Percentiles rank a stretch among this genome's conserved stretches.
These are phyloP conservation scores for Botrytis byssoidea DNA, from an alignment of 2,329 filamentous ascomycete genomes.

Conservation along the genomic window DNA sequence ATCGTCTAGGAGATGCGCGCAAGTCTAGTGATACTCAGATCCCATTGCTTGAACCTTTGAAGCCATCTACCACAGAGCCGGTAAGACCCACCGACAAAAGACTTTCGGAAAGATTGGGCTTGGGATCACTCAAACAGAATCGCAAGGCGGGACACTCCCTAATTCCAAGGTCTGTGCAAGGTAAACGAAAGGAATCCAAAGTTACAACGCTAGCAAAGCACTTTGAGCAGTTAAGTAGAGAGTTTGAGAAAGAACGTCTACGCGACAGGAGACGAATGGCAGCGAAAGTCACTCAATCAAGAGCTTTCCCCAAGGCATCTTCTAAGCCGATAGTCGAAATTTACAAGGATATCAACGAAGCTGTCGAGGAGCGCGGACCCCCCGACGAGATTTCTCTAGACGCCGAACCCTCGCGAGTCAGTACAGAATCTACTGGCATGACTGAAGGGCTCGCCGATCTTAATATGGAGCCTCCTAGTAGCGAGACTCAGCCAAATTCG, in stretches of 20 bases:
- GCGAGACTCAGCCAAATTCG: conserved; percentile 29
- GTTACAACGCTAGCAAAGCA: conserved; percentile 92
- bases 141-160: conserved; percentile 64
- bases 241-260: conserved; percentile 84
- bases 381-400: conserved; percentile 53
- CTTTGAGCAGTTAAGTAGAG: conserved; percentile 93
- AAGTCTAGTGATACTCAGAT: conserved; percentile 23
- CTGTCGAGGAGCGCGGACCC: conserved; percentile 75
- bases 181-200: conserved; percentile 67
- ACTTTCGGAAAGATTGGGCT: conserved; percentile 68
- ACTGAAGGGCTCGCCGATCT: conserved; percentile 37
- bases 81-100: conserved; percentile 58
- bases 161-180: conserved; percentile 81
- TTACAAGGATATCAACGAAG: conserved; percentile 89
- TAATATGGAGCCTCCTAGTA: conserved; percentile 27
- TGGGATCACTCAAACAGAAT: conserved; percentile 61
- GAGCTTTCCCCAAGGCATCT: conserved; percentile 83
- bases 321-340: conserved; percentile 97
- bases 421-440: conserved; percentile 33
- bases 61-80: conserved; percentile 33
- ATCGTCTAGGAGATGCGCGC: conserved; percentile 30
- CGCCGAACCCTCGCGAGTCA: conserved; percentile 33
- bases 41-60: conserved; percentile 31
- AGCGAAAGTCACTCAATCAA: conserved; percentile 69
- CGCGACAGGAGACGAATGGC: conserved; percentile 80